Conservation (phyloP, 352 stramenopile species). For the Pythium chondricola region DNA sequence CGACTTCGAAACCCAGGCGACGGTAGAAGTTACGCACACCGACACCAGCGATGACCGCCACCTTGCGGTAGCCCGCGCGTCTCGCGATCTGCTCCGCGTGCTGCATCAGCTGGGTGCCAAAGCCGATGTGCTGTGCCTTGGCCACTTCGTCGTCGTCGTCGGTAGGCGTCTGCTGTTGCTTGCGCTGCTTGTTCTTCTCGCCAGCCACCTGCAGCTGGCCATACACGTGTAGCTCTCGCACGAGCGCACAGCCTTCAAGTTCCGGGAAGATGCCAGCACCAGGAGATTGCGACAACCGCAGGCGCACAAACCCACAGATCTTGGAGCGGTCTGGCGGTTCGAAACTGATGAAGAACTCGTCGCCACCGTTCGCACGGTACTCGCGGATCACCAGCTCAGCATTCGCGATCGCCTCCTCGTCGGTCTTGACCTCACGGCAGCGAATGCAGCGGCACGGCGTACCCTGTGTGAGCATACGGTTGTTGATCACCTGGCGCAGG, state of each 20-base stretch:
- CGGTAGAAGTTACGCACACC: constrained; percentile 90
- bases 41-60: constrained; percentile 88
- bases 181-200: constrained; percentile 32
- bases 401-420: constrained; percentile 67
- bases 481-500: constrained; percentile 85
- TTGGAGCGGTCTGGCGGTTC: constrained; percentile 85
- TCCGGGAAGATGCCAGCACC: constrained; percentile 72
- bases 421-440: constrained; percentile 88
- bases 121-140: constrained; percentile 84
- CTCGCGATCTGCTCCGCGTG: constrained; percentile 77
- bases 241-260: constrained; percentile 70
- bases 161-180: constrained; percentile 1
- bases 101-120: constrained; percentile 84
- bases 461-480: constrained; percentile 70
- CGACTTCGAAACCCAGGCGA: constrained; percentile 82
- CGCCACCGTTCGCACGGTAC: constrained; percentile 83
- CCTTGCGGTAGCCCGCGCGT: constrained; percentile 62
- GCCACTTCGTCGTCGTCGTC: constrained; percentile 16
- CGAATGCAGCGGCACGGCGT: constrained; percentile 86
- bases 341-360: constrained; percentile 92
- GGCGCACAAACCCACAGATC: constrained; percentile 88
- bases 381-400: constrained; percentile 67
- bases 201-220: constrained; percentile 72
- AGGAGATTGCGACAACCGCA: constrained; percentile 69
- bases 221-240: constrained; percentile 90